Evolutionary conservation across 2,329 filamentous ascomycete genomes (phyloP), one percentile per base, ranked within the genome.

Genomic region (Alternaria rosae): DNA sequence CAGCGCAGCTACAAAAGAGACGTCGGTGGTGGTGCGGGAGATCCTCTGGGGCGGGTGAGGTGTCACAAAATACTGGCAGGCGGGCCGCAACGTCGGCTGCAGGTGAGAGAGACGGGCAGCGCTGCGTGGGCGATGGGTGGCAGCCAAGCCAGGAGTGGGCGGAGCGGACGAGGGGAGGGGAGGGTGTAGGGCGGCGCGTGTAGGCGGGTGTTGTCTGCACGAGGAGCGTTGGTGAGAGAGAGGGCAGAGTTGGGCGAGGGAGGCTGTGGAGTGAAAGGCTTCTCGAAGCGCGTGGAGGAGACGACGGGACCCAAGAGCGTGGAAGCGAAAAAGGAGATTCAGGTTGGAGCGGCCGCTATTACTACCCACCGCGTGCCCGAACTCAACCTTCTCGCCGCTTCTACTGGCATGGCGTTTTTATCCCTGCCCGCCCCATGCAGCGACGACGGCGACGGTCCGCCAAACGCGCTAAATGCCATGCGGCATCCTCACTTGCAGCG

Each of bases 311-410:
- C 71, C 72, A 70, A 72, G 68, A 70, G 67, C 69, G 59, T 73
- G 71, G 74, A 74, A 73, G 70, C 71, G 73, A 74, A 74, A 61
- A 72, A 73, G 71, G 70, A 75, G 70, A 73, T 67, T 73, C 71
- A 72, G 70, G 72, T 72, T 71, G 67, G 68, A 62, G 69, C 71
- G 72, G 71, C 70, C 69, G 69, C 71, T 70, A 69, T 74, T 72
- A 73, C 72, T 76, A 74, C 70, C 67, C 68, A 70, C 68, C 60
- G 60, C 64, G 62, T 69, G 69, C 70, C 67, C 68, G 59, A 71
- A 68, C 54, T 66, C 68, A 71, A 69, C 64, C 70, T 70, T 67
- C 65, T 71, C 70, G 69, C 71, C 68, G 69, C 67, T 62, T 67
- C 64, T 61, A 61, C 70, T 69, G 66, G 70, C 61, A 68, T 67